Evolutionary conservation across 495 filamentous ascomycete genomes (phyloP).

Genomic region (Xylaria telfairii): DNA sequence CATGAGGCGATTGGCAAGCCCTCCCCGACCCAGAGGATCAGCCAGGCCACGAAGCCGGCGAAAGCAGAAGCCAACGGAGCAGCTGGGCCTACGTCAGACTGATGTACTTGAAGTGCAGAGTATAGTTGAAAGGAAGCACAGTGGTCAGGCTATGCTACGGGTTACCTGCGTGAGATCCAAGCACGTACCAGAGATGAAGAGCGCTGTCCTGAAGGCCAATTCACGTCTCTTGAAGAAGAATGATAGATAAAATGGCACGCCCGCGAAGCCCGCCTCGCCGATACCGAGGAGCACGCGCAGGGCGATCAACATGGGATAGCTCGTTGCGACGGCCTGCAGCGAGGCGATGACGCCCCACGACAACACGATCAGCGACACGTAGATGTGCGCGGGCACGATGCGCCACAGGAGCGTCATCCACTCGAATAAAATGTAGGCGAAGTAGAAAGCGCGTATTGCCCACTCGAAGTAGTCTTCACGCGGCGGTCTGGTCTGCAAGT

Average conservation of each 20-base stretch:
- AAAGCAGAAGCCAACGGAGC: constrained; percentile 85
- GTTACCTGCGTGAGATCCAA: constrained; percentile 24
- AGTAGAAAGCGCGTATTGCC: constrained; percentile 81
- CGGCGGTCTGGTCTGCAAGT: constrained; percentile 63
- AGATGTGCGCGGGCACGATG: constrained; percentile 66
- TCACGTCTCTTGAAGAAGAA: constrained; percentile 89
- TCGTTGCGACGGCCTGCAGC: constrained; percentile 70
- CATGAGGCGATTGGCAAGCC: constrained; percentile 73
- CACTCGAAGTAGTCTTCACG: constrained; percentile 80
- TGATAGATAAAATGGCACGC: constrained; percentile 79
- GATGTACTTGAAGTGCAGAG: constrained; percentile 42
- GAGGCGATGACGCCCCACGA: constrained; percentile 74
- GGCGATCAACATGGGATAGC: constrained; percentile 73
- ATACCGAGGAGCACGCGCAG: constrained; percentile 73
- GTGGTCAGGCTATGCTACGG: not conserved
- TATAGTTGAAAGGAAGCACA: not conserved
- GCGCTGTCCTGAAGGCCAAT: constrained; percentile 76
- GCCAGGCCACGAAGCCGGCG: constrained; percentile 81
- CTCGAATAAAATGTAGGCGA: constrained; percentile 70
- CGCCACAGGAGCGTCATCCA: constrained; percentile 80
- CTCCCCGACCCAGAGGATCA: constrained; percentile 70
- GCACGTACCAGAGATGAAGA: constrained; percentile 72
- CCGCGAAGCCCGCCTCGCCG: constrained; percentile 76
- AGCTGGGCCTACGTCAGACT: constrained; percentile 51
- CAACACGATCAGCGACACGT: constrained; percentile 66